Evolutionary conservation across 1,284 basidiomycete species (phyloP), one percentile per base, ranked within the genome.

Genomic region (Meripilus lineatus): DNA sequence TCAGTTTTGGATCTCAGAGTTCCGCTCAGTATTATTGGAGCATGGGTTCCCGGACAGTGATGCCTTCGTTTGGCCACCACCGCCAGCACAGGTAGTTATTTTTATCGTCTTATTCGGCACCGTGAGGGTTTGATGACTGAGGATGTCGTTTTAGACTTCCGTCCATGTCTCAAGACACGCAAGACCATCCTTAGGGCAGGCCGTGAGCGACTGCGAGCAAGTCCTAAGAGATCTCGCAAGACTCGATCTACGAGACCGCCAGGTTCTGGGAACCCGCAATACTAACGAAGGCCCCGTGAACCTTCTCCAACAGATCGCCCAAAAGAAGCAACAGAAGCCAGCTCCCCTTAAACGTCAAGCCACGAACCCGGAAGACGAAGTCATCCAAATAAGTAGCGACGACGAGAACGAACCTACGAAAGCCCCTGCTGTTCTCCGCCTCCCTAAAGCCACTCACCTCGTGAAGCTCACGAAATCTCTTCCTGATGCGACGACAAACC

Each of bases 1-100:
- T 48, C 64, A 61, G 3, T 57, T 58, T 14, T 88, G 84, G 84
- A 68, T 72, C 21, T 64, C 73, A 17, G 71, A 74, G 50, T 88
- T 88, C 57, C 59, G 68, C 34, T 70, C 71, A 23, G 69, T 88
- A 15, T 79, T 77, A 3, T 55, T 67, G n/a, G 73, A 79, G 15
- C 61, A 70, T 32, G 85, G 82, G 3, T 84, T 73, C 50, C 67
- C 66, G 3, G 65, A 69, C n/a, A 68, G 69, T 42, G 75, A 82
- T 30, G 71, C 68, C 21, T 82, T 88, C 53, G 64, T 85, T 22
- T 88, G 84, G 84, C 84, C 84, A 11, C 79, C 82, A 10, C 74
- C 74, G 22, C 60, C 65, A 46, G 52, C 56, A 25, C 46, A 53
- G 50, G 56, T 63, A 36, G 28, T 56, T 46, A 8, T 44, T 21